These are phyloP conservation scores for Gracilaria caudata DNA, from an alignment of 23 red algal genomes.

Conservation along the genomic window DNA sequence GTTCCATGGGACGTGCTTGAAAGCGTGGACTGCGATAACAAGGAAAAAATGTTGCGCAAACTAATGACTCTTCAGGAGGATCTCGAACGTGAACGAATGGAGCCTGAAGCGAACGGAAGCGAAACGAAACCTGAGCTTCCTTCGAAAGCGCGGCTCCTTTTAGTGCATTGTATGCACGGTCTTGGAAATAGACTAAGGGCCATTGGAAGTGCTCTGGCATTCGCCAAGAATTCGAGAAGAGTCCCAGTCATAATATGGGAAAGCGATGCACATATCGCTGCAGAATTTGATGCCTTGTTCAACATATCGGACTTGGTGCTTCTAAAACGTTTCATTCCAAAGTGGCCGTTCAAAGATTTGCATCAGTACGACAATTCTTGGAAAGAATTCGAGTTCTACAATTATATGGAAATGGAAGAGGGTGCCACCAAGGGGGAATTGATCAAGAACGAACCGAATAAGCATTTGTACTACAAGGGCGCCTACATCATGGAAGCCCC, in stretches of 20 bases:
- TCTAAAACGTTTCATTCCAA: conserved; percentile 50
- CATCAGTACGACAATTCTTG: conserved; percentile 67
- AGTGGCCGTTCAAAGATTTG: conserved; percentile 56
- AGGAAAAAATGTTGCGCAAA: conserved; percentile 59
- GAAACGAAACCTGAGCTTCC: not conserved
- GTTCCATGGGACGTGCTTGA: conserved; percentile 82
- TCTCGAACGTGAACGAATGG: conserved; percentile 3
- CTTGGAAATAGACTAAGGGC: conserved; percentile 83
- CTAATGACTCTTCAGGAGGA: conserved; percentile 58
- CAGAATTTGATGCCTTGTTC: conserved; percentile 77
- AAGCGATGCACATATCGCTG: conserved; percentile 76
- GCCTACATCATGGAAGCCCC: conserved; percentile 84
- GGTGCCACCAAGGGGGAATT: conserved; percentile 71
- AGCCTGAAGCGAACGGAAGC: not conserved
- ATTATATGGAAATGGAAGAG: conserved; percentile 86
- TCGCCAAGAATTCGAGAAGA: conserved; percentile 47
- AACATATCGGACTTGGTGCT: conserved; percentile 51
- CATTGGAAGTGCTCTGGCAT: conserved; percentile 67
- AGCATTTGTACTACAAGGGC: conserved; percentile 85
- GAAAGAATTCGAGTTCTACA: conserved; percentile 63
- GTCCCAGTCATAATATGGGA: conserved; percentile 85
- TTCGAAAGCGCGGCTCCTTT: conserved; percentile 37
- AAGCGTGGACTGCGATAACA: conserved; percentile 51
- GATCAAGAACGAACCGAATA: conserved; percentile 64
- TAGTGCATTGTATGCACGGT: conserved; percentile 78